Evolutionary conservation across 805 yeast genomes (phyloP).

Genomic region (Candida argentea): DNA sequence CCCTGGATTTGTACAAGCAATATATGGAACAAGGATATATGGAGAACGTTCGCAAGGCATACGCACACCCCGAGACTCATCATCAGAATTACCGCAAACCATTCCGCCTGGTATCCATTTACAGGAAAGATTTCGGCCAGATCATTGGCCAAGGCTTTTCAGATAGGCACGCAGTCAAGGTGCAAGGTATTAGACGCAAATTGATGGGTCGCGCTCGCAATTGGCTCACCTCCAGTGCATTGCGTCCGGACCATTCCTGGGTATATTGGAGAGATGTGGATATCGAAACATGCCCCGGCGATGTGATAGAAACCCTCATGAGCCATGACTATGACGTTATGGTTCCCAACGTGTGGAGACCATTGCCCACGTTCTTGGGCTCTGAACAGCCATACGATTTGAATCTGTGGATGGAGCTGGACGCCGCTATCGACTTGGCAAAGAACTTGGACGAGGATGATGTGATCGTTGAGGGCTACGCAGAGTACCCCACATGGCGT

Average conservation of each 20-base stretch:
- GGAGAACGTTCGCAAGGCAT: conserved; percentile 46
- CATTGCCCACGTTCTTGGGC: conserved; percentile 84
- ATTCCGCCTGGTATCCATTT: conserved; percentile 72
- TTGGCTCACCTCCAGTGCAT: conserved; percentile 66
- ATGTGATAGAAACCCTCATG: conserved; percentile 68
- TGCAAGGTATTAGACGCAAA: conserved; percentile 76
- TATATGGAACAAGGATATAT: conserved; percentile 62
- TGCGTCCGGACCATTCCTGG: conserved; percentile 82
- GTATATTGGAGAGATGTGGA: conserved; percentile 88
- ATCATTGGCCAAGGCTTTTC: conserved; percentile 76
- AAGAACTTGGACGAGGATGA: conserved; percentile 61
- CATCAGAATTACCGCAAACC: conserved; percentile 56
- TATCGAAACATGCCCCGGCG: conserved; percentile 72
- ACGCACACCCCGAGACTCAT: conserved; percentile 45
- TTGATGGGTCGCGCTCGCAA: conserved; percentile 83
- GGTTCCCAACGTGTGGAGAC: conserved; percentile 94
- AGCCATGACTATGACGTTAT: conserved; percentile 57
- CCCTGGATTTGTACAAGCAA: conserved; percentile 51
- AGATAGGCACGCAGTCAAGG: conserved; percentile 77
- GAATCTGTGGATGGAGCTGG: conserved; percentile 92
- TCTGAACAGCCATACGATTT: conserved; percentile 83
- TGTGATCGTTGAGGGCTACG: conserved; percentile 82
- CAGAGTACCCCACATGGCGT: conserved; percentile 80
- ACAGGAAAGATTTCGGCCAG: conserved; percentile 76
- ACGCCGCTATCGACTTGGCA: conserved; percentile 63